Evolutionary conservation across 768 basidiomycete genomes (phyloP).

Genomic region (Hygrophoropsis aurantiaca): DNA sequence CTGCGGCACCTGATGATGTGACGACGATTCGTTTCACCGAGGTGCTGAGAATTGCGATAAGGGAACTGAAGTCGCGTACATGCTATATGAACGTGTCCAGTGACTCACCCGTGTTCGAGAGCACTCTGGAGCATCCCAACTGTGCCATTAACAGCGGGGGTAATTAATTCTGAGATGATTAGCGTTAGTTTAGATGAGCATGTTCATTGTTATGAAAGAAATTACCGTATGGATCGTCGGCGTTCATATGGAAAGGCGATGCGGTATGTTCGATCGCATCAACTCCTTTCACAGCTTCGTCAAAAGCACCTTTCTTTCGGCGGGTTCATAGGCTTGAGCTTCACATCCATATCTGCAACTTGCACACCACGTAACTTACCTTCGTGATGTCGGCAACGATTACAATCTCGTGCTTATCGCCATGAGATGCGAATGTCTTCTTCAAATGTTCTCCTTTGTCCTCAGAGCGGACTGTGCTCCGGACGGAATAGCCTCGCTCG

Average conservation of each 20-base stretch:
- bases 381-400: slow-evolving; percentile 69
- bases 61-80: background rate
- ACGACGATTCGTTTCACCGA: slow-evolving; percentile 66
- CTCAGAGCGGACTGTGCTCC: slow-evolving; percentile 64
- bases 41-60: slow-evolving; percentile 25
- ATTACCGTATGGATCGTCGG: slow-evolving; percentile 43
- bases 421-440: slow-evolving; percentile 51
- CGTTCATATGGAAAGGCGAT: slow-evolving; percentile 54
- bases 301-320: slow-evolving; percentile 63
- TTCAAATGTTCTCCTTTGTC: slow-evolving; percentile 60
- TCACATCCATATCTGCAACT: background rate
- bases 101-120: slow-evolving; percentile 48
- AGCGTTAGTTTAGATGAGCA: background rate
- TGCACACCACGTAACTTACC: slow-evolving; percentile 25
- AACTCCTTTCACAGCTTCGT: slow-evolving; percentile 75
- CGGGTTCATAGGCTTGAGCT: background rate
- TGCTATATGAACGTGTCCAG: no score
- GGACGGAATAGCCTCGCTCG: slow-evolving; percentile 59
- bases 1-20: slow-evolving; percentile 60
- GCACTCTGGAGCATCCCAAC: slow-evolving; percentile 59
- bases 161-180: slow-evolving; percentile 50
- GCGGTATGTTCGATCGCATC: slow-evolving; percentile 72
- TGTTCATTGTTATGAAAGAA: background rate
- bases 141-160: slow-evolving; percentile 74
- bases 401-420: slow-evolving; percentile 59